phyloP scores from a whole-genome alignment of 2,329 filamentous ascomycete genomes.

The Colletotrichum agaves region DNA sequence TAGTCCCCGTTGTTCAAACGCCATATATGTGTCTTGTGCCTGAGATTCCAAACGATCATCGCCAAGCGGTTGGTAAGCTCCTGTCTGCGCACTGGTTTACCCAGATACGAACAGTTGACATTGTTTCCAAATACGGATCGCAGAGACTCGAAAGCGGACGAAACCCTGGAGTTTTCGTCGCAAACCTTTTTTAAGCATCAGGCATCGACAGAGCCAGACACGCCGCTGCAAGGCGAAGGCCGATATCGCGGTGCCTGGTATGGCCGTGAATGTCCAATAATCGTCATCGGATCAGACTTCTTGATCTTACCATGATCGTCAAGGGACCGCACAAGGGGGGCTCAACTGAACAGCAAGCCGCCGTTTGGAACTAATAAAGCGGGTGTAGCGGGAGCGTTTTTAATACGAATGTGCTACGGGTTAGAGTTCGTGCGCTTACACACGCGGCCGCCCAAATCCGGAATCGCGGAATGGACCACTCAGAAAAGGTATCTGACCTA shows the following conservation, averaged over 20 bases:
- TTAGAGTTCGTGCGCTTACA: constrained; percentile 21
- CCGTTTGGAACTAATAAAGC: not conserved
- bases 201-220: not conserved
- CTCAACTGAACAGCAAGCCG: constrained; percentile 1
- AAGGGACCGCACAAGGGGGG: not conserved
- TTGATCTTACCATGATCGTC: not conserved
- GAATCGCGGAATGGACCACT: not conserved
- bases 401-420: constrained; percentile 15
- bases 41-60: not conserved
- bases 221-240: not conserved
- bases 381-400: constrained; percentile 18
- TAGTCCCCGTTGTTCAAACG: constrained; percentile 6
- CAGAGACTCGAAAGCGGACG: not conserved
- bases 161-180: not conserved
- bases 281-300: constrained; percentile 5
- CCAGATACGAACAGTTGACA: constrained; percentile 1
- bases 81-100: not conserved
- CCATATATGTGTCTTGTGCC: constrained; percentile 5
- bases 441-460: not conserved
- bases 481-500: not conserved
- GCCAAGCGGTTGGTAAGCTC: constrained; percentile 9
- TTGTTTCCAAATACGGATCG: constrained; percentile 4
- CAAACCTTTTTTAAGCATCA: not conserved
- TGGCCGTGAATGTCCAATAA: not conserved
- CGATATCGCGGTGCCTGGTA: not conserved